A percentile compares a stretch with the other conserved stretches of the same genome.
Conservation (phyloP, 169 alveolate species). For the Cytauxzoon felis region DNA sequence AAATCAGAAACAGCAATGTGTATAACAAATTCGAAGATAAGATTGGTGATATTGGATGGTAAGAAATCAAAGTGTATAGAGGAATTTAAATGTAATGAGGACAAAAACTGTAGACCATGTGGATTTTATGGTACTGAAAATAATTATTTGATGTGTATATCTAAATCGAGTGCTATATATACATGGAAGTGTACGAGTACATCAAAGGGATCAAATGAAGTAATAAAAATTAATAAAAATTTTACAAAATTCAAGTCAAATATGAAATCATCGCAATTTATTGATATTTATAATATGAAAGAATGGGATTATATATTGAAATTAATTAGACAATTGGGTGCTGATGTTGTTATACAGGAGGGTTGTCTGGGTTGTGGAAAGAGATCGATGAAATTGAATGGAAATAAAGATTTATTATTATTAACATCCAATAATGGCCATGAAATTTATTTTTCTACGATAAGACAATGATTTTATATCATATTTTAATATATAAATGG, state of each 20-base stretch:
- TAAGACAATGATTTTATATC: neutral
- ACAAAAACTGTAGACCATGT: neutral
- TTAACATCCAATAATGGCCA: neutral
- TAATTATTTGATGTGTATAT: slow-evolving; percentile 35
- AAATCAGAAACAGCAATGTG: slow-evolving; percentile 21
- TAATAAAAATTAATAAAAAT: neutral
- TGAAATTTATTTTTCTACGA: neutral
- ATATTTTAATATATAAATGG: neutral
- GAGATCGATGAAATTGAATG: neutral
- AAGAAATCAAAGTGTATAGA: slow-evolving; percentile 16
- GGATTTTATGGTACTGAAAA: slow-evolving; percentile 33
- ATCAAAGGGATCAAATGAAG: neutral
- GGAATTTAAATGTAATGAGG: slow-evolving; percentile 40
- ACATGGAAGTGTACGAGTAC: slow-evolving; percentile 47
- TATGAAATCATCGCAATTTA: neutral
- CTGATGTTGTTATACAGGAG: neutral
- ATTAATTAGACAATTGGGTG: neutral
- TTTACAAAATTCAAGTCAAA: slow-evolving; percentile 9
- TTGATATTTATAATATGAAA: slow-evolving; percentile 25
- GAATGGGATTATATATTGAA: slow-evolving; percentile 33
- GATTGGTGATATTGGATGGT: slow-evolving; percentile 22
- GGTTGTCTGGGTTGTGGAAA: slow-evolving; percentile 2
- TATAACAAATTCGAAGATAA: slow-evolving; percentile 49
- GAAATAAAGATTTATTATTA: neutral
- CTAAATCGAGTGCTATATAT: slow-evolving; percentile 14